These are phyloP conservation scores for Huntiella decipiens DNA, from an alignment of 2,329 filamentous ascomycete species.

Conservation along the genomic window DNA sequence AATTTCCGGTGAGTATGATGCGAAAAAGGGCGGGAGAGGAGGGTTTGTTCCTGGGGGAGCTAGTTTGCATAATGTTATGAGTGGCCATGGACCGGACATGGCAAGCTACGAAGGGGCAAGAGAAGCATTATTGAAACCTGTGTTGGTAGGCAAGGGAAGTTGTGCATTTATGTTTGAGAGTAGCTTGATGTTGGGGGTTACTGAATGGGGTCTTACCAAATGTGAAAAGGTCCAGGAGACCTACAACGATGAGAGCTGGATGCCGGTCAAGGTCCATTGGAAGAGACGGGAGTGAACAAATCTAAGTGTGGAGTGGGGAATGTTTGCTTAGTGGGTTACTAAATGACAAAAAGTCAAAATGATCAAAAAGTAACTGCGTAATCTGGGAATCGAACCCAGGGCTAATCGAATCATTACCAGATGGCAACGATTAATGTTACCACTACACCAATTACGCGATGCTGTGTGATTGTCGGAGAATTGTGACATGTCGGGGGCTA, in stretches of 20 bases:
- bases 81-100: conserved; percentile 43
- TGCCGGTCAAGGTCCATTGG: conserved; percentile 45
- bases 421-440: conserved; percentile 5
- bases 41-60: conserved; percentile 42
- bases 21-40: conserved; percentile 33
- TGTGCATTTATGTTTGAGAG: conserved; percentile 55
- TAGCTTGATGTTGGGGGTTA: conserved; percentile 50
- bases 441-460: conserved; percentile 4
- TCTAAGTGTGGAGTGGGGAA: background rate
- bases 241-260: conserved; percentile 73
- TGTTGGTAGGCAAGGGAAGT: conserved; percentile 39
- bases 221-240: conserved; percentile 42
- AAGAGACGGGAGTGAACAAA: conserved; percentile 20
- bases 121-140: conserved; percentile 32
- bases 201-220: conserved; percentile 44
- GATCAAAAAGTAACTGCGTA: background rate
- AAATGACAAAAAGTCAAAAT: background rate
- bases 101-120: conserved; percentile 36
- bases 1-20: conserved; percentile 40
- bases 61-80: conserved; percentile 52
- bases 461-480: background rate
- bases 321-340: too few species aligned
- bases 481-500: too few species aligned
- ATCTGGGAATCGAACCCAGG: conserved; percentile 3
- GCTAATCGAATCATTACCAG: conserved; percentile 3